phyloP scores from a whole-genome alignment of 2,329 filamentous ascomycete species.

The Fusarium ramigenum region DNA sequence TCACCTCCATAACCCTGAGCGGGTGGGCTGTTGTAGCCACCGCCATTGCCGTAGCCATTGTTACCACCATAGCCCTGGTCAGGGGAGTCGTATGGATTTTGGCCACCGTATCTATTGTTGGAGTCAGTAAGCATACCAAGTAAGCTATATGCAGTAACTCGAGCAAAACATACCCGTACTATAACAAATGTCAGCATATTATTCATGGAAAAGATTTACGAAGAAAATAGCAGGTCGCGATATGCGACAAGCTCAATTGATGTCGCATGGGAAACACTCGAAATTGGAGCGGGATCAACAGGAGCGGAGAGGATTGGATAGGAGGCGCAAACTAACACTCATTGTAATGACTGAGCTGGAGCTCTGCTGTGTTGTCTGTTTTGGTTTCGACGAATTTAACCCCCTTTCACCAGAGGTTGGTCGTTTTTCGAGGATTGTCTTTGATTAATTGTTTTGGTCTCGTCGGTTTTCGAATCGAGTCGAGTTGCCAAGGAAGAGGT shows the following conservation, averaged over 20 bases:
- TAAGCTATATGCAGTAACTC: slow-evolving; percentile 1
- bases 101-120: slow-evolving; percentile 61
- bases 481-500: slow-evolving; percentile 4
- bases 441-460: slow-evolving; percentile 1
- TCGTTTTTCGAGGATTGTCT: slow-evolving; percentile 10
- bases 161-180: slow-evolving; percentile 62
- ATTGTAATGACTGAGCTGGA: slow-evolving; percentile 39
- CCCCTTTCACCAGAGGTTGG: not conserved
- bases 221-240: not conserved
- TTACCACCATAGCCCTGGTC: slow-evolving; percentile 45
- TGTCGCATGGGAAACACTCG: not conserved
- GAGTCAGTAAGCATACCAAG: slow-evolving; percentile 45
- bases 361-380: slow-evolving; percentile 9
- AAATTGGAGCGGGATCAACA: slow-evolving; percentile 11
- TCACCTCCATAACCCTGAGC: slow-evolving; percentile 40
- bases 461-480: slow-evolving; percentile 14
- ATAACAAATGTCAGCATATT: not conserved
- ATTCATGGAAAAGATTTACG: not conserved
- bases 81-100: slow-evolving; percentile 69
- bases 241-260: not conserved
- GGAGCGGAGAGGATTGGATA: slow-evolving; percentile 14
- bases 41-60: slow-evolving; percentile 39
- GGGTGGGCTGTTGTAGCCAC: slow-evolving; percentile 34
- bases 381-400: not conserved
- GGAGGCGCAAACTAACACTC: slow-evolving; percentile 45